Evolutionary conservation across 148 eudicot species (phyloP).

Genomic region (Euryodendron excelsum): DNA sequence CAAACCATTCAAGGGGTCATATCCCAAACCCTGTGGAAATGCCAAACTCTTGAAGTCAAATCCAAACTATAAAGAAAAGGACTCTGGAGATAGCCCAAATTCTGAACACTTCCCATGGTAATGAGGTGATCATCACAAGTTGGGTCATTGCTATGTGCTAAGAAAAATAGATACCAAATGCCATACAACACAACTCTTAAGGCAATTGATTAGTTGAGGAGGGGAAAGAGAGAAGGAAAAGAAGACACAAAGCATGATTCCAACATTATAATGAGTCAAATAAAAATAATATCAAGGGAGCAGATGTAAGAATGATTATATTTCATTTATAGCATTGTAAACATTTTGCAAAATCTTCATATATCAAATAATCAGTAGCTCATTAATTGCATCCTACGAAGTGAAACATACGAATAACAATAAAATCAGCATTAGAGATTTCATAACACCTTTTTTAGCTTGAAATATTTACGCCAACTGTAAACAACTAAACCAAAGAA

Average conservation of each 20-base stretch:
- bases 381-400: not conserved
- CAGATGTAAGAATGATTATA: not conserved
- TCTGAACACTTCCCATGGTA: not conserved
- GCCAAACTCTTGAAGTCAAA: too few species aligned
- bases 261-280: not conserved
- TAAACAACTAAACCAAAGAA: conserved; percentile 6
- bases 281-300: not conserved
- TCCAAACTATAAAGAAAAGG: not conserved
- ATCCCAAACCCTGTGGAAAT: too few species aligned
- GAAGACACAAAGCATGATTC: not conserved
- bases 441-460: not conserved
- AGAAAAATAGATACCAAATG: not conserved
- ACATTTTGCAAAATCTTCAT: not conserved
- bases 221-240: too few species aligned
- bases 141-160: not conserved
- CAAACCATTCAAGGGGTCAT: too few species aligned
- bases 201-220: not conserved
- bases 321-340: not conserved
- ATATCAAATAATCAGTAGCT: not conserved
- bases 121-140: not conserved
- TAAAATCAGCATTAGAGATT: not conserved
- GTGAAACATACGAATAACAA: not conserved
- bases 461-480: not conserved
- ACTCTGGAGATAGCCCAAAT: not conserved
- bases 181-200: not conserved